Conservation (phyloP, 2,329 filamentous ascomycete genomes). For the Penicillium digitatum region DNA sequence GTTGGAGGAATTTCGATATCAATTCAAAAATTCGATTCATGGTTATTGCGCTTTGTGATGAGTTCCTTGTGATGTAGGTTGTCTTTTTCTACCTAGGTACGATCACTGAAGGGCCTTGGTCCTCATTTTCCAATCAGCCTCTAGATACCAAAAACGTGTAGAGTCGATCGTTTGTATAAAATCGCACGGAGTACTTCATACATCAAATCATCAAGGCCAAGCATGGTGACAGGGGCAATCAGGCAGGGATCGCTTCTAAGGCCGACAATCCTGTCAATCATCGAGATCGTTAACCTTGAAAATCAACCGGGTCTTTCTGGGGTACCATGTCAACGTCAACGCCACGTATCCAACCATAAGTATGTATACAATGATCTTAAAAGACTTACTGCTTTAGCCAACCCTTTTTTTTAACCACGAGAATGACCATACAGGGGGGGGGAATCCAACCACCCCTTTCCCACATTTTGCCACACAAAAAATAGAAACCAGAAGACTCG, state of each 20-base stretch:
- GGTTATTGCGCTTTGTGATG: neutral
- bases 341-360: neutral
- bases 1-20: constrained; percentile 5
- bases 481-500: constrained; percentile 3
- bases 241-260: constrained; percentile 24
- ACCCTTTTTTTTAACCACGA: neutral
- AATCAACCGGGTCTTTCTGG: constrained; percentile 2
- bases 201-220: constrained; percentile 15
- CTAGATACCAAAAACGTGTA: neutral
- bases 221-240: constrained; percentile 19
- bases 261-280: constrained; percentile 24
- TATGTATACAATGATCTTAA: no score
- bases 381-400: no score
- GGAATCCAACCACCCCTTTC: constrained; percentile 9
- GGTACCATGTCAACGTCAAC: neutral
- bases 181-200: neutral
- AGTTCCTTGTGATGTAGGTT: no score
- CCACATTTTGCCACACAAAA: constrained; percentile 7
- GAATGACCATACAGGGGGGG: neutral
- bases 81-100: neutral
- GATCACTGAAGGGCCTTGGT: neutral
- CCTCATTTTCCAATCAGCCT: neutral
- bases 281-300: constrained; percentile 14
- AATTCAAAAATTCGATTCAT: neutral
- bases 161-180: constrained; percentile 18